Evolutionary conservation across 75 land plant species (phyloP).

Genomic region (Cunninghamia lanceolata): DNA sequence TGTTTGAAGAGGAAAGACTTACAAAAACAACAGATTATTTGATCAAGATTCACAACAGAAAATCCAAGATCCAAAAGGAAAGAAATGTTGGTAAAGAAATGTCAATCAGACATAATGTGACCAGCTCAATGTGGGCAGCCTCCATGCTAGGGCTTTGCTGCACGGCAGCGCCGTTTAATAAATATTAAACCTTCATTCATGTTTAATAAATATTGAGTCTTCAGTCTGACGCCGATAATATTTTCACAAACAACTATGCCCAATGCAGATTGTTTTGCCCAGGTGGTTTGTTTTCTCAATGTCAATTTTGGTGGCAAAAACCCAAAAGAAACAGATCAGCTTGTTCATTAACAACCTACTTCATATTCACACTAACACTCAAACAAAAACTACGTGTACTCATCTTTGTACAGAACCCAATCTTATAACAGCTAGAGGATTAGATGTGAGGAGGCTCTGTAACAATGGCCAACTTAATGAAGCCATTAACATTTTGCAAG

Average conservation of each 20-base stretch:
- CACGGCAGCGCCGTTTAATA: too few species aligned
- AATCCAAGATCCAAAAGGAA: too few species aligned
- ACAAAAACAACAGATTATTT: too few species aligned
- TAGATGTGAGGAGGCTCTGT: neutral
- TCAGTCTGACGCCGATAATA: neutral
- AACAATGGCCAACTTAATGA: neutral
- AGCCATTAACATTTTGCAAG: neutral
- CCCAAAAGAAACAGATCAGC: neutral
- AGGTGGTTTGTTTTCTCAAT: neutral
- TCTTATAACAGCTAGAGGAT: neutral
- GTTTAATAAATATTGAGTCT: too few species aligned
- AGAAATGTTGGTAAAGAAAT: too few species aligned
- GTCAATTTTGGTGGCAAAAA: neutral
- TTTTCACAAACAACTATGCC: neutral
- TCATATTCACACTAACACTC: neutral
- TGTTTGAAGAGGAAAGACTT: too few species aligned
- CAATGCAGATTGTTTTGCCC: neutral
- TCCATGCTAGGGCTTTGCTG: too few species aligned
- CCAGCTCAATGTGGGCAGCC: too few species aligned
- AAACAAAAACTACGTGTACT: neutral
- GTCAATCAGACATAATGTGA: too few species aligned
- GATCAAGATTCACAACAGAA: too few species aligned
- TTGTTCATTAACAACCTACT: neutral
- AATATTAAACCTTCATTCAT: too few species aligned
- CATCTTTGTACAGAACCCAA: neutral